A percentile compares a stretch with the other conserved stretches of the same genome.
These are phyloP conservation scores for Erigeron philadelphicus DNA, from an alignment of 140 eudicot genomes.

Conservation along the genomic window DNA sequence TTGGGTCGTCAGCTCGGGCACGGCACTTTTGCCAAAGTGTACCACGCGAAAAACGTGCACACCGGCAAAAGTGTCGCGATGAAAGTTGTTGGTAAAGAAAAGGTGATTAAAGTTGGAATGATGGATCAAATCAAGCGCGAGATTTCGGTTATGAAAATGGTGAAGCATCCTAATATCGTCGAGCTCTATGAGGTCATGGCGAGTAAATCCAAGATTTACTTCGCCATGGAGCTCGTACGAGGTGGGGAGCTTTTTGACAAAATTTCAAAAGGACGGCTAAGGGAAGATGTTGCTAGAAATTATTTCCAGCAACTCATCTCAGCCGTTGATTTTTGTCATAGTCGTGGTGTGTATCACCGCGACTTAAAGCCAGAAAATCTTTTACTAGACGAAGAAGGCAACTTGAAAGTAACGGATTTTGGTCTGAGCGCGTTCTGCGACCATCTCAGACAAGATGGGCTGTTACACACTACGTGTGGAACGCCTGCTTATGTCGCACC, in stretches of 20 bases:
- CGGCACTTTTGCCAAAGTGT: conserved; percentile 80
- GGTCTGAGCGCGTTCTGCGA: conserved; percentile 72
- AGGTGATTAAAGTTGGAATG: conserved; percentile 72
- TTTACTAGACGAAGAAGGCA: conserved; percentile 65
- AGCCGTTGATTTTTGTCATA: conserved; percentile 83
- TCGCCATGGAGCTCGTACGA: conserved; percentile 73
- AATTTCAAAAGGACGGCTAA: conserved; percentile 46
- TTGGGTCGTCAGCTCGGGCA: conserved; percentile 76
- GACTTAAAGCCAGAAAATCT: conserved; percentile 82
- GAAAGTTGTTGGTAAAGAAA: conserved; percentile 74
- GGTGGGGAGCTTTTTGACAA: conserved; percentile 78
- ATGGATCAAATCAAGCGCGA: conserved; percentile 82
- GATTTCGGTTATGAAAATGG: conserved; percentile 78
- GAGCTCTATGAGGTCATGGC: conserved; percentile 83
- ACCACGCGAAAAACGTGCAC: conserved; percentile 56
- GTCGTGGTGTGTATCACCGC: conserved; percentile 87
- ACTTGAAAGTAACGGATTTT: conserved; percentile 74
- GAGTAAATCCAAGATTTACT: conserved; percentile 66
- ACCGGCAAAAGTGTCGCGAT: conserved; percentile 69
- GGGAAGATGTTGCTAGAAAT: conserved; percentile 56
- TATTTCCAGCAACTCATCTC: conserved; percentile 78
- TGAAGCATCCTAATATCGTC: conserved; percentile 73
- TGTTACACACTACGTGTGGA: conserved; percentile 77
- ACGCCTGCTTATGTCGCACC: conserved; percentile 94
- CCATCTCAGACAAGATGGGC: conserved; percentile 62